Percentiles rank a stretch among this genome's conserved stretches.
Conservation (phyloP, 768 basidiomycete genomes). For the Trametes elegans region DNA sequence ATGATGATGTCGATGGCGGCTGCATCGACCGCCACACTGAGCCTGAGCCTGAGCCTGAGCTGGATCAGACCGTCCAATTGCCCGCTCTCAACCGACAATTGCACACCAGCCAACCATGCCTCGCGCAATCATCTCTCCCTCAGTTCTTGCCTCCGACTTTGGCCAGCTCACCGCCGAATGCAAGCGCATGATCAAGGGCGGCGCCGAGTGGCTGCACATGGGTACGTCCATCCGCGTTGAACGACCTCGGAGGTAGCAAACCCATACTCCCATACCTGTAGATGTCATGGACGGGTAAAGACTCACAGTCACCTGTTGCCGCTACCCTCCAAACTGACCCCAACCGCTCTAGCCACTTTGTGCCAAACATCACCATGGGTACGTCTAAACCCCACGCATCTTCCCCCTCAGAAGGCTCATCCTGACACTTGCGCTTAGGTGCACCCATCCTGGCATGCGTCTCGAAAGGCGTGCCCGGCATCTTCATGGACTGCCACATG, state of each 20-base stretch:
- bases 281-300: conserved; percentile 97
- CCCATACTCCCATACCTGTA: conserved; percentile 31
- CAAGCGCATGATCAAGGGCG: conserved; percentile 91
- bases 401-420: conserved; percentile 1
- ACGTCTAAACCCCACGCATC: conserved; percentile 23
- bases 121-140: conserved; percentile 91
- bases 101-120: conserved; percentile 51
- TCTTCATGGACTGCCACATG: conserved; percentile 99
- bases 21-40: background rate
- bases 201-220: conserved; percentile 99
- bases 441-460: conserved; percentile 87
- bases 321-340: background rate
- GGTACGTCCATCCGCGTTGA: conserved; percentile 43
- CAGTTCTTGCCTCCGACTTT: conserved; percentile 96
- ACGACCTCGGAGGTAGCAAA: background rate
- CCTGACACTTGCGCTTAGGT: conserved; percentile 43
- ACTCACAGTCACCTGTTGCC: background rate
- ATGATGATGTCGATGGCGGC: background rate
- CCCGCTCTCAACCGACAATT: background rate
- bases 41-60: no score
- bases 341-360: conserved; percentile 74
- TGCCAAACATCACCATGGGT: conserved; percentile 99
- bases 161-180: conserved; percentile 94
- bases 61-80: background rate
- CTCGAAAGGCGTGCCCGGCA: conserved; percentile 82